These are phyloP conservation scores for Yamadazyma epiphylla DNA, from an alignment of 1,139 yeast genomes.

Conservation along the genomic window DNA sequence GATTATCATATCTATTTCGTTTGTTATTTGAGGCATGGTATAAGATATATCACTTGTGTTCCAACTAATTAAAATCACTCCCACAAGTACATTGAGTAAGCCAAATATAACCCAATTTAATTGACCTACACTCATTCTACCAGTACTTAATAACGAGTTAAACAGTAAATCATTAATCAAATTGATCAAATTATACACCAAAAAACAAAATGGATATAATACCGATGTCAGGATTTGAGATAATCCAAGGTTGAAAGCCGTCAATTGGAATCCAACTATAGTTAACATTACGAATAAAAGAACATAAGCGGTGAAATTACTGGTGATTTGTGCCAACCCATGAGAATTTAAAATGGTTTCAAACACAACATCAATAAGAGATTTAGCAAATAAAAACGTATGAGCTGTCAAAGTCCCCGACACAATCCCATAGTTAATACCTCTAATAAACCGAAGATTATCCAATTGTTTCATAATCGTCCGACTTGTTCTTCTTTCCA, in stretches of 20 bases:
- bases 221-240: constrained; percentile 72
- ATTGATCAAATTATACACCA: constrained; percentile 73
- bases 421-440: constrained; percentile 61
- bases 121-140: constrained; percentile 27
- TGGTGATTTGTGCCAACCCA: constrained; percentile 16
- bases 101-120: constrained; percentile 37
- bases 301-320: constrained; percentile 36
- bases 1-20: constrained; percentile 17
- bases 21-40: constrained; percentile 2
- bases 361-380: constrained; percentile 67
- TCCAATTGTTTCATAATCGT: constrained; percentile 11
- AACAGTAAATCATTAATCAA: constrained; percentile 70
- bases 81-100: constrained; percentile 34
- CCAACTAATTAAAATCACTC: constrained; percentile 44
- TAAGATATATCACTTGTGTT: constrained; percentile 31
- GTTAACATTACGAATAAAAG: constrained; percentile 58
- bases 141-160: constrained; percentile 27
- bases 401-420: constrained; percentile 86
- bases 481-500: constrained; percentile 10
- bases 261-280: constrained; percentile 72
- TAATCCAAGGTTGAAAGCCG: constrained; percentile 71
- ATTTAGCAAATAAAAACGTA: constrained; percentile 79
- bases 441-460: constrained; percentile 36
- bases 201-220: constrained; percentile 80
- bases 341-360: constrained; percentile 37